Conservation (phyloP, 2,329 filamentous ascomycete species). For the Penicillium olsonii region DNA sequence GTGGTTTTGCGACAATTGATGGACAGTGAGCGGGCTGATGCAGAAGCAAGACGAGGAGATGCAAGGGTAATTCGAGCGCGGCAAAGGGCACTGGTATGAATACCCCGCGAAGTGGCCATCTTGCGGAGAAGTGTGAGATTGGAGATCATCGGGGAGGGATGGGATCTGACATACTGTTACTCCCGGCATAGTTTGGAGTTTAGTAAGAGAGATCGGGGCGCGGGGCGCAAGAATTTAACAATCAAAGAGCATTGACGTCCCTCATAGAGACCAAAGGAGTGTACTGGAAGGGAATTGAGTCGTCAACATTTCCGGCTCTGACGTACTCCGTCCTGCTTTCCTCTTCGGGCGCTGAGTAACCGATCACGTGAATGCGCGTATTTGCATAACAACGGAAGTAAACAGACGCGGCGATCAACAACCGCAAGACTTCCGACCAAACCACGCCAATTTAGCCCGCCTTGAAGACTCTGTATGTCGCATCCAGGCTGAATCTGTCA, state of each 20-base stretch:
- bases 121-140: conserved; percentile 7
- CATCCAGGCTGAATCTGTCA: neutral
- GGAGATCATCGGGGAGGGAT: conserved; percentile 11
- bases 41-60: conserved; percentile 19
- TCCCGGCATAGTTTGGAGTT: conserved; percentile 31
- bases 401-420: conserved; percentile 18
- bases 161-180: conserved; percentile 30
- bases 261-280: conserved; percentile 25
- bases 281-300: conserved; percentile 9
- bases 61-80: conserved; percentile 23
- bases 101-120: conserved; percentile 27
- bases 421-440: conserved; percentile 3
- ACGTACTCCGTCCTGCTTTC: conserved; percentile 10
- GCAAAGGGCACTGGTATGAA: conserved; percentile 23
- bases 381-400: conserved; percentile 17
- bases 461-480: conserved; percentile 1
- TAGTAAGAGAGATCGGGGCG: conserved; percentile 25
- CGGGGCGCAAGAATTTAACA: conserved; percentile 24
- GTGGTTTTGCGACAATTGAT: conserved; percentile 26
- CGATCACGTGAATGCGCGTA: conserved; percentile 22
- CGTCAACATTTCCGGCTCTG: conserved; percentile 11
- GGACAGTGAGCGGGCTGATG: conserved; percentile 32
- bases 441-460: neutral
- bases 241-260: conserved; percentile 20
- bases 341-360: conserved; percentile 9